phyloP scores from a whole-genome alignment of 345 rosid species.

The Dovyalis caffra region DNA sequence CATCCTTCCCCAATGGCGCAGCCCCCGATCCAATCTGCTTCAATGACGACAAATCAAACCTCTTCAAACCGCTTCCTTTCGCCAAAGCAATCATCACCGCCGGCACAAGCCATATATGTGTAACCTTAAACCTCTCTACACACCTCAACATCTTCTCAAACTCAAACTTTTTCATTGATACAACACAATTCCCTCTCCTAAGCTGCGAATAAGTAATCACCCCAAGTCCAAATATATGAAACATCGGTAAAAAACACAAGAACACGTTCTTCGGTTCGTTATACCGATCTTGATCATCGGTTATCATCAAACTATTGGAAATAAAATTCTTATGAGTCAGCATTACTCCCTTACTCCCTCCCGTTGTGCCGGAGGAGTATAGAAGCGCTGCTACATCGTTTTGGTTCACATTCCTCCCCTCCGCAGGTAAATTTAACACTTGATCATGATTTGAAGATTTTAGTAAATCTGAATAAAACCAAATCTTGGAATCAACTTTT shows the following conservation, averaged over 20 bases:
- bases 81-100: slow-evolving; percentile 78
- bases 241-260: slow-evolving; percentile 29
- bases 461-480: slow-evolving; percentile 10
- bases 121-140: slow-evolving; percentile 54
- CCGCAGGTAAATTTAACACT: neutral
- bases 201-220: slow-evolving; percentile 5
- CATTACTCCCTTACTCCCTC: slow-evolving; percentile 41
- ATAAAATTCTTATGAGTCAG: slow-evolving; percentile 36
- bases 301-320: slow-evolving; percentile 28
- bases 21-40: slow-evolving; percentile 65
- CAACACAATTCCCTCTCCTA: slow-evolving; percentile 38
- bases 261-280: slow-evolving; percentile 20
- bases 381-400: slow-evolving; percentile 36
- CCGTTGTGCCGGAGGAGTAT: slow-evolving; percentile 48
- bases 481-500: neutral
- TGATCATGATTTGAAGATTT: neutral
- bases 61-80: slow-evolving; percentile 48
- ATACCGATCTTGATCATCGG: slow-evolving; percentile 29
- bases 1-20: slow-evolving; percentile 84
- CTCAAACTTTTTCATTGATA: slow-evolving; percentile 52
- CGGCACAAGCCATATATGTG: slow-evolving; percentile 78
- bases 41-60: slow-evolving; percentile 65
- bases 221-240: slow-evolving; percentile 26
- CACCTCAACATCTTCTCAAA: slow-evolving; percentile 47
- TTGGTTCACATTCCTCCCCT: slow-evolving; percentile 21